A percentile compares a stretch with the other conserved stretches of the same genome.
Conservation (phyloP, 768 basidiomycete genomes). For the Clitopilus passeckerianus region DNA sequence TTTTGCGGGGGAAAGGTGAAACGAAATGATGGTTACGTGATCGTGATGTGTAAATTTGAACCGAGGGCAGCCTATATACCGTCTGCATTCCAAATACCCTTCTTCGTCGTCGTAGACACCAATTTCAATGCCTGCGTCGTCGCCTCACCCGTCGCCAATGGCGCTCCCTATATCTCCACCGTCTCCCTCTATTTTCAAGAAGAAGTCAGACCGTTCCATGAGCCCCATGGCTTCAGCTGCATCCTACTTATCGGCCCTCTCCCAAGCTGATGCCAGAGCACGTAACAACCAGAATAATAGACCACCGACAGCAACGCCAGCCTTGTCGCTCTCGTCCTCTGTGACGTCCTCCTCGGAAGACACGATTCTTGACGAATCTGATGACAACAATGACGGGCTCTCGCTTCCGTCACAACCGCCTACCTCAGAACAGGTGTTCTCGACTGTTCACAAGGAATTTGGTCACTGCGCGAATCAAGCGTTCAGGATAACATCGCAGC, state of each 20-base stretch:
- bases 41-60: background rate
- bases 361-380: constrained; percentile 48
- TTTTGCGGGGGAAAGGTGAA: background rate
- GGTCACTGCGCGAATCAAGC: constrained; percentile 82
- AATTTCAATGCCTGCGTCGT: constrained; percentile 12
- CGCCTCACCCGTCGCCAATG: constrained; percentile 53
- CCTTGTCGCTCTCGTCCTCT: constrained; percentile 71
- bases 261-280: constrained; percentile 59
- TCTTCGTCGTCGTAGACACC: constrained; percentile 2
- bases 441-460: constrained; percentile 84
- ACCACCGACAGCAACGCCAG: constrained; percentile 61
- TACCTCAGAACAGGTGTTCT: constrained; percentile 75
- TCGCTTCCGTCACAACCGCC: constrained; percentile 62
- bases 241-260: constrained; percentile 37
- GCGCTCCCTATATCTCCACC: constrained; percentile 50
- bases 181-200: constrained; percentile 57
- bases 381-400: constrained; percentile 49
- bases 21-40: background rate
- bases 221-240: constrained; percentile 32
- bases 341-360: constrained; percentile 67
- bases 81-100: background rate
- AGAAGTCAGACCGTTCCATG: constrained; percentile 31
- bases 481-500: constrained; percentile 65
- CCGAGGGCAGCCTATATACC: background rate
- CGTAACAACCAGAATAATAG: constrained; percentile 43